Percentiles rank a stretch among this genome's conserved stretches.
Conservation (phyloP, 257 asterid species). For the Jacaranda mimosifolia region DNA sequence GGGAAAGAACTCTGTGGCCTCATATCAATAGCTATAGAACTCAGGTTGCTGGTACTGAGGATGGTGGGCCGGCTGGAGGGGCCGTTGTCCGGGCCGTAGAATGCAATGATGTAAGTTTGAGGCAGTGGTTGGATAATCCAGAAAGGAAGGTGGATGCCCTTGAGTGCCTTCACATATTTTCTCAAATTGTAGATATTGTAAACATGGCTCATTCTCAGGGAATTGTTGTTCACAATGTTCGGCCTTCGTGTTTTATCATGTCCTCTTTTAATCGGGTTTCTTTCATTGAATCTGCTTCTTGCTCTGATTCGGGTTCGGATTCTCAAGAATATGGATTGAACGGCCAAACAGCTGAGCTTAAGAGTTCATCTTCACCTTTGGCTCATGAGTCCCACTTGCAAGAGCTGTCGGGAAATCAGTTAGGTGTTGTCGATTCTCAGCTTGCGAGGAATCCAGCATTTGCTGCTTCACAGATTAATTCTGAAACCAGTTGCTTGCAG, state of each 20-base stretch:
- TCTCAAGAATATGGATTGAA: constrained; percentile 65
- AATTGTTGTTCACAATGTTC: constrained; percentile 75
- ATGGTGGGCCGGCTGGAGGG: neutral
- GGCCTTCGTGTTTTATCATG: constrained; percentile 94
- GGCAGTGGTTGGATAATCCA: constrained; percentile 93
- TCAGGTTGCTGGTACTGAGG: constrained; percentile 21
- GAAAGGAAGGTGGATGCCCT: constrained; percentile 78
- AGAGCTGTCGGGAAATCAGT: neutral
- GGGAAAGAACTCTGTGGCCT: constrained; percentile 51
- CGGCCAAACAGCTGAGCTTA: constrained; percentile 31
- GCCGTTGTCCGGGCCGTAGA: constrained; percentile 45
- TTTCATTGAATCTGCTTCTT: constrained; percentile 88
- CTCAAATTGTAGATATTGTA: constrained; percentile 86
- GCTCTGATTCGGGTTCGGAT: constrained; percentile 83
- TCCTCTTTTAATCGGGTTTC: constrained; percentile 83
- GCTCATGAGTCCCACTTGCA: constrained; percentile 33
- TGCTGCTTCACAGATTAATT: constrained; percentile 44
- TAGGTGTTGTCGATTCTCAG: neutral
- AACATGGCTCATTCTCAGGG: constrained; percentile 89
- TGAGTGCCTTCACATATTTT: constrained; percentile 89
- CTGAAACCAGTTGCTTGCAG: constrained; percentile 58
- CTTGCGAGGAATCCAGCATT: neutral
- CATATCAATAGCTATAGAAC: constrained; percentile 37
- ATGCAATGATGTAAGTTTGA: constrained; percentile 69
- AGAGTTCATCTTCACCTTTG: constrained; percentile 49